Evolutionary conservation across 2,329 filamentous ascomycete species (phyloP).

Genomic region (Venturiaceae sp.): DNA sequence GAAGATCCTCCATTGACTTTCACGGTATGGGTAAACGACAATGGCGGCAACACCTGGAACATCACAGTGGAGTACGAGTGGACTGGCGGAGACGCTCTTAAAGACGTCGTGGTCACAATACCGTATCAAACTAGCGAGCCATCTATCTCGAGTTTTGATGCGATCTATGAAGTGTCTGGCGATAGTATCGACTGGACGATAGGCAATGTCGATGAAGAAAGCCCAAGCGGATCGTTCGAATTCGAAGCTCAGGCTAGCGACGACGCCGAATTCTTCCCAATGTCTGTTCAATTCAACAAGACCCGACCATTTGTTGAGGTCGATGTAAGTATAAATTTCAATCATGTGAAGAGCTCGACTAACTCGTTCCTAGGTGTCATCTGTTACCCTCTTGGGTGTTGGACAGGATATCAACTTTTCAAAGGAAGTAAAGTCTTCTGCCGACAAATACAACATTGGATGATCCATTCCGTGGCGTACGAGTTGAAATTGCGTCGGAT

Average conservation of each 20-base stretch:
- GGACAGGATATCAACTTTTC: slow-evolving; percentile 73
- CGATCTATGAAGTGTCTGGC: slow-evolving; percentile 85
- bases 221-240: slow-evolving; percentile 80
- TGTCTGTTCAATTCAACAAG: slow-evolving; percentile 86
- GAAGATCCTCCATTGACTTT: slow-evolving; percentile 86
- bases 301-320: slow-evolving; percentile 80
- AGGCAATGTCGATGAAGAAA: slow-evolving; percentile 73
- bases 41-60: slow-evolving; percentile 68
- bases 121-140: slow-evolving; percentile 82
- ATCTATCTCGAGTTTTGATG: slow-evolving; percentile 84
- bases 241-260: slow-evolving; percentile 84
- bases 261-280: slow-evolving; percentile 96
- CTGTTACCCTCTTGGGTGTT: slow-evolving; percentile 63
- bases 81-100: slow-evolving; percentile 66
- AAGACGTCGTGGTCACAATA: slow-evolving; percentile 79
- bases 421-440: slow-evolving; percentile 68
- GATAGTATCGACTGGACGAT: slow-evolving; percentile 93
- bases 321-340: slow-evolving; percentile 56
- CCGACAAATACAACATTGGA: slow-evolving; percentile 65
- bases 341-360: neutral
- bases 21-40: slow-evolving; percentile 95
- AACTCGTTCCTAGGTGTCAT: slow-evolving; percentile 43
- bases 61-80: slow-evolving; percentile 95
- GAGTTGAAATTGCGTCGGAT: neutral
- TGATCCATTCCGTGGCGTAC: too few species aligned